These are phyloP conservation scores for Pyracantha coccinea DNA, from an alignment of 331 rosid species.

Conservation along the genomic window DNA sequence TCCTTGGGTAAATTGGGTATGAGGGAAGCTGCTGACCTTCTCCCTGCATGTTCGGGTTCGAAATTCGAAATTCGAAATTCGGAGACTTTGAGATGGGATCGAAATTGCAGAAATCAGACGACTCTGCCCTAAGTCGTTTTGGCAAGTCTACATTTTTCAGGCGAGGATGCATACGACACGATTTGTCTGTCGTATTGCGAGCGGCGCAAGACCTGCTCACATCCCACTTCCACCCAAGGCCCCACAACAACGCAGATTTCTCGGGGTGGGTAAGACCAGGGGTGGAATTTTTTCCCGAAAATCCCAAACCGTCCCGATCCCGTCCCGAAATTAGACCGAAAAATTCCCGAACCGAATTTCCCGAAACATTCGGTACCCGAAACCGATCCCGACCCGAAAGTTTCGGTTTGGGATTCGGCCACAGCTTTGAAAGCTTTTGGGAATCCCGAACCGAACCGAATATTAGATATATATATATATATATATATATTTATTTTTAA, in stretches of 20 bases:
- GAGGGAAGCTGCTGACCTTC: neutral
- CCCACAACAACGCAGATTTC: neutral
- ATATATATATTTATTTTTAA: too few relatives aligned
- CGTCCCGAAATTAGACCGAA: too few relatives aligned
- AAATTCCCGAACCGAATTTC: too few relatives aligned
- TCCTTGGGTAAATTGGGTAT: neutral
- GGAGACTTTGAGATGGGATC: neutral
- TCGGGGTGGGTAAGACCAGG: neutral
- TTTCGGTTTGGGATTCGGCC: too few relatives aligned
- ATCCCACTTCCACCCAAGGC: neutral
- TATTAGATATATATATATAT: too few relatives aligned
- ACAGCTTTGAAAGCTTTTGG: too few relatives aligned
- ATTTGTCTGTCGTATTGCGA: neutral
- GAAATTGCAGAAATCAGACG: constrained; percentile 4
- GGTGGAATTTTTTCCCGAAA: too few relatives aligned
- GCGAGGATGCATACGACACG: neutral
- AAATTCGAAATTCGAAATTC: neutral
- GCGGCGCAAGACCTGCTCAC: neutral
- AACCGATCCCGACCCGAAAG: too few relatives aligned
- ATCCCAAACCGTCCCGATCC: too few relatives aligned
- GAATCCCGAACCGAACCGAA: too few relatives aligned
- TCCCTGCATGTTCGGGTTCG: neutral
- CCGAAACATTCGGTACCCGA: too few relatives aligned
- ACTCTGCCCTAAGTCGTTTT: constrained; percentile 24
- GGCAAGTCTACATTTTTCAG: neutral